Conservation (phyloP, 805 yeast species). For the Saccharomycopsis javanensis region DNA sequence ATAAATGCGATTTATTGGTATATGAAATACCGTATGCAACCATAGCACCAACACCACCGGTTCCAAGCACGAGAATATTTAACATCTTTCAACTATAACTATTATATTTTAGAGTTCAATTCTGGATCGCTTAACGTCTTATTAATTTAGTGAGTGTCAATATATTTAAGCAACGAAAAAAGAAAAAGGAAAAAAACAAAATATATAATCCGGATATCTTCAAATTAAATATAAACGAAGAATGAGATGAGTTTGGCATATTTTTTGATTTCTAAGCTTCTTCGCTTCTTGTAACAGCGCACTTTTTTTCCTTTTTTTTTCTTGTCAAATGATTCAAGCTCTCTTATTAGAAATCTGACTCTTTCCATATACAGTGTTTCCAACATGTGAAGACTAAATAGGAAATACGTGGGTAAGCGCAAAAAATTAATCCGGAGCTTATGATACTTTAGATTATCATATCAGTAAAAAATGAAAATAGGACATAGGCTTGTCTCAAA, state of each 20-base stretch:
- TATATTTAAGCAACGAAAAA: no score
- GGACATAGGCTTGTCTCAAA: no score
- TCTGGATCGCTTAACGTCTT: no score
- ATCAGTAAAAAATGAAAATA: no score
- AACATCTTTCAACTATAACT: not conserved
- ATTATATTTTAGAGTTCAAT: not conserved
- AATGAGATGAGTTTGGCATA: no score
- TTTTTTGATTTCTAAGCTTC: no score
- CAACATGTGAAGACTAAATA: not conserved
- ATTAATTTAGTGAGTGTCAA: no score
- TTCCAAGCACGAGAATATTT: constrained; percentile 42
- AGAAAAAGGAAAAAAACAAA: no score
- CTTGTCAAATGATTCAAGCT: not conserved
- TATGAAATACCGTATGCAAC: constrained; percentile 53
- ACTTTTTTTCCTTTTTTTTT: not conserved
- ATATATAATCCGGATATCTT: not conserved
- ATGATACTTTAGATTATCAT: no score
- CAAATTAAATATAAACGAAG: not conserved
- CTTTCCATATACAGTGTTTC: not conserved
- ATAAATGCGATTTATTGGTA: constrained; percentile 40
- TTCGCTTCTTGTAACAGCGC: no score
- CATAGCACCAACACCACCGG: constrained; percentile 80
- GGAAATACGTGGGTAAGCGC: not conserved
- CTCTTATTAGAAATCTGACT: no score
- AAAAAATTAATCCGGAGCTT: no score